Evolutionary conservation across 306 rosid species (phyloP).

Genomic region (Medicago truncatula): MtrunA17r5.0-ANR NC_053047.1:11219001-11219500

Average conservation of each 20-base stretch:
- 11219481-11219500: no score
- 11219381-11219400: constrained; percentile 67
- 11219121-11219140: background rate
- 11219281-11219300: constrained; percentile 70
- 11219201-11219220: constrained; percentile 95
- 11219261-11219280: constrained; percentile 63
- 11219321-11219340: constrained; percentile 86
- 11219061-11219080: constrained; percentile 19
- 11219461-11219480: no score
- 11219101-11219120: constrained; percentile 10
- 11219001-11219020: background rate
- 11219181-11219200: constrained; percentile 91
- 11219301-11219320: constrained; percentile 73
- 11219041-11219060: constrained; percentile 21
- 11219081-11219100: constrained; percentile 26
- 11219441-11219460: no score
- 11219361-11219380: constrained; percentile 61
- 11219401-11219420: constrained; percentile 72
- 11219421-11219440: constrained; percentile 73
- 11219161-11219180: constrained; percentile 33
- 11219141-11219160: constrained; percentile 26
- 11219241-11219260: constrained; percentile 79
- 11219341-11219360: constrained; percentile 95
- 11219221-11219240: constrained; percentile 80
- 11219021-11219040: background rate